These are phyloP conservation scores for Talaromyces atroroseus DNA, from an alignment of 2,329 filamentous ascomycete species.

Conservation along the genomic window DNA sequence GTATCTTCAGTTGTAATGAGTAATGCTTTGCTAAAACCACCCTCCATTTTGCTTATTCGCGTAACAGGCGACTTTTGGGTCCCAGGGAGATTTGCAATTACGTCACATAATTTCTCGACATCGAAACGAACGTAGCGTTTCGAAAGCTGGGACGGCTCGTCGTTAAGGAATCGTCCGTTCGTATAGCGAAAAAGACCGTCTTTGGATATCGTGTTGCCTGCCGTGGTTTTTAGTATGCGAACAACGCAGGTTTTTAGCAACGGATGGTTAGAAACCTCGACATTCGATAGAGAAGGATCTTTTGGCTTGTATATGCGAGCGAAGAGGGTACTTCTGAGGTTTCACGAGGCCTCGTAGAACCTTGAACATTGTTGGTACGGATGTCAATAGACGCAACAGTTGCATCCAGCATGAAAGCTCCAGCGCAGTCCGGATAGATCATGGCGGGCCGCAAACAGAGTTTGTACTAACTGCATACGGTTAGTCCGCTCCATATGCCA, in stretches of 20 bases:
- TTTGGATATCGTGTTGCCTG: not conserved
- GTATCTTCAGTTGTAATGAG: slow-evolving; percentile 20
- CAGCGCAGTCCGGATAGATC: too few species aligned
- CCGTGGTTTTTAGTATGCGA: not conserved
- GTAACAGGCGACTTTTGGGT: not conserved
- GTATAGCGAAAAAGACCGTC: slow-evolving; percentile 26
- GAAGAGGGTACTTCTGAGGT: not conserved
- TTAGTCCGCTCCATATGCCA: too few species aligned
- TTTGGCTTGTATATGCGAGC: not conserved
- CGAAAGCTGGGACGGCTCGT: slow-evolving; percentile 16
- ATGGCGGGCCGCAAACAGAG: too few species aligned
- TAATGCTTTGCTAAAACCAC: slow-evolving; percentile 23
- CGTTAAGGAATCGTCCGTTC: slow-evolving; percentile 23
- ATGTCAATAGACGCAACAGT: too few species aligned
- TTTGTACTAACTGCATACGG: too few species aligned
- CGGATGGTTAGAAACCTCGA: not conserved
- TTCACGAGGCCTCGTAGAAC: too few species aligned
- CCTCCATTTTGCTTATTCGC: slow-evolving; percentile 14
- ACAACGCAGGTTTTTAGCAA: not conserved
- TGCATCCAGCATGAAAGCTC: too few species aligned
- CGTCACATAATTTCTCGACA: slow-evolving; percentile 4
- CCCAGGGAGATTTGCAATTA: slow-evolving; percentile 1
- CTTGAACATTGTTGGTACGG: too few species aligned
- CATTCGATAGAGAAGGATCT: not conserved
- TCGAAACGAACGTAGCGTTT: slow-evolving; percentile 10